Base-by-base conservation (phyloP, 169 alveolate genomes). In the Eimeria zaria region DNA sequence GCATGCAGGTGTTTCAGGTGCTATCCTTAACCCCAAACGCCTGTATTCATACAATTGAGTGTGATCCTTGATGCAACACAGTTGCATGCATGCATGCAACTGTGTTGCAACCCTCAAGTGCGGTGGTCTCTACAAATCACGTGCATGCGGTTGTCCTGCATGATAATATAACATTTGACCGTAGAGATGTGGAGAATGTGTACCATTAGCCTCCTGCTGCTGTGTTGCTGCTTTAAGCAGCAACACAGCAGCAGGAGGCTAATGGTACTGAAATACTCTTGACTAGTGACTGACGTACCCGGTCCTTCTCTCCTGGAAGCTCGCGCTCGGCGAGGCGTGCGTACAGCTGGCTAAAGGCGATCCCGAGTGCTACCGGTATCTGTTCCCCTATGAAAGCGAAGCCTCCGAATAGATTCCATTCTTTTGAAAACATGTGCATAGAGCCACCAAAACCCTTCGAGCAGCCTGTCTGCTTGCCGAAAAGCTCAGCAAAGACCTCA, bases 341-440 rank as follows among this genome's bases (percentile, higher is more conserved):
- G 74, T 97, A 97, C 74, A 97, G 87, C 89, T 96, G 91, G 58
- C 97, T 95, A 81, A 96, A 97, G 24, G 98, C 98, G 71, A 91
- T 55, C 0, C 98, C 98, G 14, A 97, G 97, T 8, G 98, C 98
- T 16, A 97, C 95, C 12, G 98, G 98, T 27, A 97, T 96, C 89
- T 98, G 98, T 67, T 98, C 99, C 2, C 99, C 99, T 20, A 98
- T 99, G 96, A 98, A 98, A 27, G 99, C 99, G 76, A 98, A 98
- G 18, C 99, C 99, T 39, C 99, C 99, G 58, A 98, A 97, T 88
- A 98, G 97, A 95, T 97, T 97, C 78, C 96, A 90, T 64, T 97
- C 84, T 81, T 97, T 98, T 51, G 97, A 97, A 96, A 97, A 98
- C 89, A 98, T 98, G 88, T 98, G 99, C 99, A 98, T 98, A n/a